phyloP scores from a whole-genome alignment of 1,284 basidiomycete genomes.

The Mycosarcoma maydis region DNA sequence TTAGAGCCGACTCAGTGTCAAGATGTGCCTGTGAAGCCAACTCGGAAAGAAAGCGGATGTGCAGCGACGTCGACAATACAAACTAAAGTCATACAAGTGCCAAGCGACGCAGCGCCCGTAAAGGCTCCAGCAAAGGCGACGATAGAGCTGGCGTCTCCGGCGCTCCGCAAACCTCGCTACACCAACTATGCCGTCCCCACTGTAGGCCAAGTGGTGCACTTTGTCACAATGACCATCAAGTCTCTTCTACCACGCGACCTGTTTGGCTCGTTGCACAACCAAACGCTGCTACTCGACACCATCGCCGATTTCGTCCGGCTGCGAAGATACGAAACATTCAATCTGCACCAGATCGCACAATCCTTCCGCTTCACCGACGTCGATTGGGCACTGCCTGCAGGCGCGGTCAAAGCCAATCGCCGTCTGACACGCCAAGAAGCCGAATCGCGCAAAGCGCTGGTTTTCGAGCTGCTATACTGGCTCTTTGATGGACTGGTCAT shows the following conservation, averaged over 20 bases:
- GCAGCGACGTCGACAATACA: not conserved
- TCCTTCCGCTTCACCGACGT: constrained; percentile 80
- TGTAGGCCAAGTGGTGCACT: constrained; percentile 71
- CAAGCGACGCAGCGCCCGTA: not conserved
- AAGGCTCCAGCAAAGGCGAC: not conserved
- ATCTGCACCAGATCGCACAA: constrained; percentile 83
- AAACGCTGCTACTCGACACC: constrained; percentile 73
- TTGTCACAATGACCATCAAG: constrained; percentile 71
- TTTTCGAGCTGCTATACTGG: constrained; percentile 90
- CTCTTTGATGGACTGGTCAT: constrained; percentile 87
- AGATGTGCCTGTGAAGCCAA: constrained; percentile 1
- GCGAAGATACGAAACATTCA: constrained; percentile 82
- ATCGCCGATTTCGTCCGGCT: constrained; percentile 77
- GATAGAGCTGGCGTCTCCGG: constrained; percentile 8
- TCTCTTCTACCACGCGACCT: constrained; percentile 78
- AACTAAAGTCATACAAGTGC: constrained; percentile 1
- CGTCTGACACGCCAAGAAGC: constrained; percentile 75
- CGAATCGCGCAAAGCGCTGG: constrained; percentile 77
- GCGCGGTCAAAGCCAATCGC: constrained; percentile 1
- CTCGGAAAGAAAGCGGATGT: not conserved
- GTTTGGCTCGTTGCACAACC: constrained; percentile 81
- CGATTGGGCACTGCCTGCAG: constrained; percentile 77
- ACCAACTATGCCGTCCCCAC: constrained; percentile 78
- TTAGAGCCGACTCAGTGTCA: constrained; percentile 1
- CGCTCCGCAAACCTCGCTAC: constrained; percentile 76